These are phyloP conservation scores for Alternaria gaisen DNA, from an alignment of 2,329 filamentous ascomycete species.

Conservation along the genomic window DNA sequence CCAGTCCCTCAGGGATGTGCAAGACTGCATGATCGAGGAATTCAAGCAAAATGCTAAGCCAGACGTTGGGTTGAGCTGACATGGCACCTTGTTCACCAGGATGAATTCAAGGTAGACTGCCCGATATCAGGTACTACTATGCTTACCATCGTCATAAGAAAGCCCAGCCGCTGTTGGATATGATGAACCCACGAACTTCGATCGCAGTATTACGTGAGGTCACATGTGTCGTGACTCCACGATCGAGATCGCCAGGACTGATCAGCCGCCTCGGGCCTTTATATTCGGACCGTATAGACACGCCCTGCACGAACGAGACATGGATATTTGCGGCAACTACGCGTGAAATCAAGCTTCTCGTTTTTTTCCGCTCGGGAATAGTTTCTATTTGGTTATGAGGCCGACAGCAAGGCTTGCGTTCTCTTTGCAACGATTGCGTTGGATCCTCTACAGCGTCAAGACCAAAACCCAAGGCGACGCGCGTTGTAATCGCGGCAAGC, in stretches of 20 bases:
- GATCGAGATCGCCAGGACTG: conserved; percentile 1
- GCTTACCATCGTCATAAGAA: neutral
- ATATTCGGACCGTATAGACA: neutral
- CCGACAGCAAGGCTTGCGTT: neutral
- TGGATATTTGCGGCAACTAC: conserved; percentile 3
- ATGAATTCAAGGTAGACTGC: neutral
- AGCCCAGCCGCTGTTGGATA: neutral
- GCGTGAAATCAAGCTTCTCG: conserved; percentile 2
- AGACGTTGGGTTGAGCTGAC: neutral
- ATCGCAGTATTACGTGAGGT: conserved; percentile 4
- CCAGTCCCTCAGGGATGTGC: neutral
- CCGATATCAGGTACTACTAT: neutral
- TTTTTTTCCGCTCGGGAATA: neutral
- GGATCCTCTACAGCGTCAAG: neutral
- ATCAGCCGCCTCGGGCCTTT: conserved; percentile 5
- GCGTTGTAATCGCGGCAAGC: neutral
- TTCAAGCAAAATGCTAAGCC: neutral
- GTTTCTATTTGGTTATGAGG: neutral
- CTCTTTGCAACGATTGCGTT: neutral
- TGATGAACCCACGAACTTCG: neutral
- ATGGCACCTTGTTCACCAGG: neutral
- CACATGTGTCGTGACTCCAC: neutral
- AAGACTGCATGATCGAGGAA: neutral
- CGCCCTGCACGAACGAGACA: conserved; percentile 5
- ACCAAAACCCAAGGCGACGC: neutral